Conservation (phyloP, 257 asterid species). For the Ligustrum vulgare region DNA sequence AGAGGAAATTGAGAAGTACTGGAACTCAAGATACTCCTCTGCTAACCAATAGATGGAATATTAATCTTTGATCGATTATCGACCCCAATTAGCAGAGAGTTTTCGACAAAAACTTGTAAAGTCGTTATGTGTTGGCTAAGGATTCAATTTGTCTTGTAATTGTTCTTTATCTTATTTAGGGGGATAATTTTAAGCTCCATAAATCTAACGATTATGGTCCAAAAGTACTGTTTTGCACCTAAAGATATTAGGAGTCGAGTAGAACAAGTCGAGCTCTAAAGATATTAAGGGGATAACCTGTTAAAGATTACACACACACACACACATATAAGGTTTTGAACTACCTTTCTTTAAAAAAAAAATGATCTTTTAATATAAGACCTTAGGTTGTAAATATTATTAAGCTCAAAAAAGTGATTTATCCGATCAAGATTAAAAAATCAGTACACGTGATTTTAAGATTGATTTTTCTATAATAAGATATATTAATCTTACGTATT, state of each 20-base stretch:
- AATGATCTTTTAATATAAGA: too few species aligned
- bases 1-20: conserved; percentile 42
- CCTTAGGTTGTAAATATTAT: too few species aligned
- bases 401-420: too few species aligned
- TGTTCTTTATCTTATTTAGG: not conserved
- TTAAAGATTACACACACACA: too few species aligned
- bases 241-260: not conserved
- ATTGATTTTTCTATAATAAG: too few species aligned
- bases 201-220: not conserved
- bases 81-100: not conserved
- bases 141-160: not conserved
- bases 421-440: too few species aligned
- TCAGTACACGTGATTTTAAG: too few species aligned
- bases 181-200: too few species aligned
- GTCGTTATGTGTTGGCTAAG: not conserved
- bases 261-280: not conserved
- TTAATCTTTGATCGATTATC: conserved; percentile 2
- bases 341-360: too few species aligned
- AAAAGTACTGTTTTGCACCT: not conserved
- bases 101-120: not conserved
- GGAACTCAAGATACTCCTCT: conserved; percentile 40
- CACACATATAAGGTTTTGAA: too few species aligned
- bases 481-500: too few species aligned
- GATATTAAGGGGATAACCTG: too few species aligned
- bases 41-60: conserved; percentile 1